Evolutionary conservation across 208 protist species (phyloP).

Genomic region (Novymonas esmeraldas): DNA sequence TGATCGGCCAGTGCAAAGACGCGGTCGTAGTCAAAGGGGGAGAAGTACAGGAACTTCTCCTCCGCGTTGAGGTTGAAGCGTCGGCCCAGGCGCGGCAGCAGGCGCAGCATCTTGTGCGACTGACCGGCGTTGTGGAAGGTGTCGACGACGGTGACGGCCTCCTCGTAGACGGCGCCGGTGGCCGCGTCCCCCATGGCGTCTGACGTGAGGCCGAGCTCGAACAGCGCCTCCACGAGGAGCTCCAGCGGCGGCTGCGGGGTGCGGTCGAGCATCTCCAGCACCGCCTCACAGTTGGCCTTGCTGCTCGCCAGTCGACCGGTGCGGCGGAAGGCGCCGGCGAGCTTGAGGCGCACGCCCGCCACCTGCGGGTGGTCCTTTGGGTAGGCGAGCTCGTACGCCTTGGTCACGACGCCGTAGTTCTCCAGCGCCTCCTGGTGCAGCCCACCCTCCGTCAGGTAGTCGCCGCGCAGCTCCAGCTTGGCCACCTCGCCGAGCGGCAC

Average conservation of each 20-base stretch:
- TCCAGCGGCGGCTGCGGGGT: conserved; percentile 61
- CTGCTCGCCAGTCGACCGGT: conserved; percentile 73
- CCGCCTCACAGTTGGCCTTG: conserved; percentile 57
- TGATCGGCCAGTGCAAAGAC: conserved; percentile 86
- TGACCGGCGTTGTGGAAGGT: conserved; percentile 80
- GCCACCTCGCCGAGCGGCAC: conserved; percentile 83
- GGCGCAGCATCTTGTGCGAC: conserved; percentile 87
- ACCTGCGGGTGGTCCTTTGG: conserved; percentile 68
- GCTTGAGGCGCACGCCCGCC: conserved; percentile 77
- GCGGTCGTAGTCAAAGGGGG: conserved; percentile 89
- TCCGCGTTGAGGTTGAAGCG: conserved; percentile 88
- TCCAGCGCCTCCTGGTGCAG: conserved; percentile 88
- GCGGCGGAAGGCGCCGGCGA: conserved; percentile 78
- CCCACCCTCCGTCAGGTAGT: conserved; percentile 85
- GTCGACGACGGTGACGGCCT: conserved; percentile 70
- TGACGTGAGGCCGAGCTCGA: conserved; percentile 79
- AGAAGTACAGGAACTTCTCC: conserved; percentile 91
- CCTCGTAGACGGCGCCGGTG: conserved; percentile 73
- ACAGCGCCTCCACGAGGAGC: conserved; percentile 80
- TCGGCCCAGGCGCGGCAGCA: conserved; percentile 79
- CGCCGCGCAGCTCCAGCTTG: conserved; percentile 86
- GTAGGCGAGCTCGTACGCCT: conserved; percentile 85
- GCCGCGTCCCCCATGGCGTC: conserved; percentile 49
- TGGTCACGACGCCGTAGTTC: conserved; percentile 88
- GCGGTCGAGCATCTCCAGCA: conserved; percentile 70